These are phyloP conservation scores for Fusarium vanettenii DNA, from an alignment of 2,329 filamentous ascomycete genomes.

Conservation along the genomic window DNA sequence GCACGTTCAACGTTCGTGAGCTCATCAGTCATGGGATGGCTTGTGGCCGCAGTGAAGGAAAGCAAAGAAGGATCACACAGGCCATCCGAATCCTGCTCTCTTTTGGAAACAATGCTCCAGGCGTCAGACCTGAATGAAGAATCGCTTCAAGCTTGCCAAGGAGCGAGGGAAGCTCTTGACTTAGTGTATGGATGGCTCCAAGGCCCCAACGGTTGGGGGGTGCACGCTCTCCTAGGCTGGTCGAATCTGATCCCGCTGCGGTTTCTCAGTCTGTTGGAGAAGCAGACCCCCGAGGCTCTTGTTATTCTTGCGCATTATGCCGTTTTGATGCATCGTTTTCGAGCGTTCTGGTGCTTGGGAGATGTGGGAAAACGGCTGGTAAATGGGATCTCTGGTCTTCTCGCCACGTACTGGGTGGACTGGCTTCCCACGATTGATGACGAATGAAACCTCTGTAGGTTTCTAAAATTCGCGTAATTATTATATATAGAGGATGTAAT, in stretches of 20 bases:
- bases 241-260: neutral
- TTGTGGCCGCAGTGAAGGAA: neutral
- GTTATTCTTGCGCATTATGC: conserved; percentile 21
- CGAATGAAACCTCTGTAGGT: neutral
- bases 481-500: neutral
- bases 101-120: neutral
- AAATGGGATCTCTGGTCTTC: neutral
- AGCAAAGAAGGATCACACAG: neutral
- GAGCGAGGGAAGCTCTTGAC: neutral
- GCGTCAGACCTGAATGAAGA: conserved; percentile 7
- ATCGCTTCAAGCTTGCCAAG: neutral
- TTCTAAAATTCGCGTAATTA: neutral
- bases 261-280: conserved; percentile 8
- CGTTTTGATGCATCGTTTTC: conserved; percentile 1
- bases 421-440: conserved; percentile 6
- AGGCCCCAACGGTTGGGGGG: neutral
- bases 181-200: neutral
- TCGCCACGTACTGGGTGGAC: neutral
- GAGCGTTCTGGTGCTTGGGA: conserved; percentile 4
- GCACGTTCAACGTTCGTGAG: neutral
- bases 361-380: conserved; percentile 6
- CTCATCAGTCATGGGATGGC: neutral
- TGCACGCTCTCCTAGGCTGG: conserved; percentile 9
- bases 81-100: fast-evolving
- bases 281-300: conserved; percentile 17